phyloP scores from a whole-genome alignment of 257 asterid genomes.

The Schizonepeta tenuifolia region DNA sequence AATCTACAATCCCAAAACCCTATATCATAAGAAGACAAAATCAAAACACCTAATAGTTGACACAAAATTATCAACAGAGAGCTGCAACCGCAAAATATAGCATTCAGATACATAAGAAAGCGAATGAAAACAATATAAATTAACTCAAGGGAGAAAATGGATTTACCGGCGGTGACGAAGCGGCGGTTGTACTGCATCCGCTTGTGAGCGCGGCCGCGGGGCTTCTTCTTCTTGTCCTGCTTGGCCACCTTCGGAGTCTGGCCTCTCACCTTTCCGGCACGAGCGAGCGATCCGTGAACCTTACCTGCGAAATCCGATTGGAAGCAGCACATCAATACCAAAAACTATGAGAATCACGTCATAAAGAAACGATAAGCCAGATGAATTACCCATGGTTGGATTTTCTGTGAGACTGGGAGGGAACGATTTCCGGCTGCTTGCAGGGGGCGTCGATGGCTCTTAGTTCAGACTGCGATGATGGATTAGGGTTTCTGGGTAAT shows the following conservation, averaged over 20 bases:
- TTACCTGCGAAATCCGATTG: constrained; percentile 51
- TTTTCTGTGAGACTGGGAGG: background rate
- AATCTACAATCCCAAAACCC: too few relatives aligned
- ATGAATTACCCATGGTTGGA: constrained; percentile 42
- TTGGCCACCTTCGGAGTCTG: constrained; percentile 91
- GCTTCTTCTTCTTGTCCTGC: constrained; percentile 92
- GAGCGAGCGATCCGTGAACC: constrained; percentile 97
- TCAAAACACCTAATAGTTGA: too few relatives aligned
- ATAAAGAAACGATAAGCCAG: background rate
- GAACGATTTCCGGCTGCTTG: background rate
- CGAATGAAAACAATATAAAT: background rate
- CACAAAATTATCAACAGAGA: too few relatives aligned
- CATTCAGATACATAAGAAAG: background rate
- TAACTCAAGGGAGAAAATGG: background rate
- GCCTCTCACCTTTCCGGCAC: constrained; percentile 94
- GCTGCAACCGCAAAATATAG: background rate
- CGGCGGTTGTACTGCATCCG: constrained; percentile 89
- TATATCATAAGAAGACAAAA: too few relatives aligned
- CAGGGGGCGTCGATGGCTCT: background rate
- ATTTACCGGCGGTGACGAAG: constrained; percentile 87
- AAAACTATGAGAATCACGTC: background rate
- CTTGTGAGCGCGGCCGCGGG: constrained; percentile 94
- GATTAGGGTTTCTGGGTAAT: constrained; percentile 24
- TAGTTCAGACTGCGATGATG: background rate
- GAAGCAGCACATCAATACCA: background rate